Conservation (phyloP, 1,139 yeast genomes). For the Protomyces gravidus region DNA sequence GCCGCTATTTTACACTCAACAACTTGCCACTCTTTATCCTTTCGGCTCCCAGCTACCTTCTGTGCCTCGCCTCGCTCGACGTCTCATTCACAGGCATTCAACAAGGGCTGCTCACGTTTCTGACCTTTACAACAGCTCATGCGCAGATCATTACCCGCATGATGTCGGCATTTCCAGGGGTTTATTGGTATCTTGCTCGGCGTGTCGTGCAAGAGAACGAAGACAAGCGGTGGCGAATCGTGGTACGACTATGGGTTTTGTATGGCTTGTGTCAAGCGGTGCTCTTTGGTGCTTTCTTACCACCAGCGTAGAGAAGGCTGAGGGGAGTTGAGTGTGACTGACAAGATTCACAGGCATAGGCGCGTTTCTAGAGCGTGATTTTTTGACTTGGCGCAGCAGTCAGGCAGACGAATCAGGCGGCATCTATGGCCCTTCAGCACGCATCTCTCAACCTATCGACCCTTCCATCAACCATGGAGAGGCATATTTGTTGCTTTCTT, state of each 20-base stretch:
- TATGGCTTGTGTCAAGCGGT: slow-evolving; percentile 24
- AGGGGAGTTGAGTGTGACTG: no score
- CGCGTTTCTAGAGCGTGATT: no score
- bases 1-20: slow-evolving; percentile 72
- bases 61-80: slow-evolving; percentile 32
- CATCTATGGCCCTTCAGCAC: no score
- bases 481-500: no score
- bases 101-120: slow-evolving; percentile 45
- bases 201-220: slow-evolving; percentile 10
- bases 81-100: slow-evolving; percentile 38
- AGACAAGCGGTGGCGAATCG: not conserved
- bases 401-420: no score
- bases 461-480: no score
- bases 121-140: slow-evolving; percentile 65
- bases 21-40: slow-evolving; percentile 82
- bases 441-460: no score
- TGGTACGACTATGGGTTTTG: slow-evolving; percentile 10
- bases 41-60: slow-evolving; percentile 52
- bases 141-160: slow-evolving; percentile 81
- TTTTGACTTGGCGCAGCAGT: no score
- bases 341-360: no score
- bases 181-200: slow-evolving; percentile 65
- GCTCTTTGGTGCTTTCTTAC: slow-evolving; percentile 15
- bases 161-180: slow-evolving; percentile 68
- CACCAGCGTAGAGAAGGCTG: slow-evolving; percentile 17